Conservation (phyloP, 441 rosid species). For the Euphorbia neoarborescens region DNA sequence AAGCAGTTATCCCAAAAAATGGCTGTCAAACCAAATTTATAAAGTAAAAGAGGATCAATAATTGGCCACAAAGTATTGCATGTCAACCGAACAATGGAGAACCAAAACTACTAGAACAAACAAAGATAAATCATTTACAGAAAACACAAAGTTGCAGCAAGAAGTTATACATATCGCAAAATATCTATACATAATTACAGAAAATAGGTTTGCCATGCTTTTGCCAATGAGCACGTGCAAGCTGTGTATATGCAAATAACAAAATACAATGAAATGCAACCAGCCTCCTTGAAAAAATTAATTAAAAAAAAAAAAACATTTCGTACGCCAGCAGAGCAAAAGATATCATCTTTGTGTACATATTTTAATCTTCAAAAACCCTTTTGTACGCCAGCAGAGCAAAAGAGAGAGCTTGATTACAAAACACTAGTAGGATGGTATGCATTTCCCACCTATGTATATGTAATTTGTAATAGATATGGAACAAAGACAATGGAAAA, state of each 20-base stretch:
- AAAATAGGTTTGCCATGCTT: background rate
- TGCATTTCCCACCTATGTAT: background rate
- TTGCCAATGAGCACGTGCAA: background rate
- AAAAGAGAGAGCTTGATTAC: background rate
- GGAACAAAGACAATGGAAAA: background rate
- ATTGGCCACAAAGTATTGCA: background rate
- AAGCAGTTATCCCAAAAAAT: background rate
- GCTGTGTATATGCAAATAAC: background rate
- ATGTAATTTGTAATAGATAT: background rate
- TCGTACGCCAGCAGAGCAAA: no score
- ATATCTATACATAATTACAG: background rate
- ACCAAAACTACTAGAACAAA: background rate
- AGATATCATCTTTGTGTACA: background rate
- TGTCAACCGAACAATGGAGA: background rate
- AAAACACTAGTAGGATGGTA: background rate
- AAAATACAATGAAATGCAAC: background rate
- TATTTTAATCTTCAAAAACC: background rate
- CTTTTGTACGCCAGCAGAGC: background rate
- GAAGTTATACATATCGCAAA: background rate
- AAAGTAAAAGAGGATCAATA: background rate
- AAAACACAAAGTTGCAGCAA: background rate
- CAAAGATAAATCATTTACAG: background rate
- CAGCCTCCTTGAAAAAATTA: background rate
- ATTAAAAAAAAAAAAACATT: background rate
- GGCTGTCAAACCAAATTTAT: background rate